Base-by-base conservation (phyloP, 139 green algal species). In the Astrephomene gubernaculifera region DNA sequence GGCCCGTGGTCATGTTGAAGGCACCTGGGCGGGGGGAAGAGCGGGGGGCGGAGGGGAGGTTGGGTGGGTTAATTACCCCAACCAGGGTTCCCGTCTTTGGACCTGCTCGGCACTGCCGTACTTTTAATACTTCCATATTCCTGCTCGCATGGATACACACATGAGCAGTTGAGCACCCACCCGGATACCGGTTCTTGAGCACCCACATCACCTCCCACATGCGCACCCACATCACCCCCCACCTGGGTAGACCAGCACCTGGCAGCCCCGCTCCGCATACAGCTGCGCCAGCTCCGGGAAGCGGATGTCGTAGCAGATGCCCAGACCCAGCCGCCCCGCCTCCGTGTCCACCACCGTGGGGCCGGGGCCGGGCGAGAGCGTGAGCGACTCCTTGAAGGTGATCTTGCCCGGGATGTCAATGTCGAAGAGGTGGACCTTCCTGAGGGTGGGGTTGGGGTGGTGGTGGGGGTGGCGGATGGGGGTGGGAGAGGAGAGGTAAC, bases 361-460 rank as follows among this genome's bases (percentile, higher is more conserved):
- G 0, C 38, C 82, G 36, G 94, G 71, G 9, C 97, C 96, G 5
- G 91, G 85, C 4, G 92, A 96, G 29, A 99, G 90, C 21, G 95
- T 99, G 31, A 97, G 88, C 4, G 92, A 97, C 91, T 99, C 97
- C 84, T 95, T 98, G 93, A 99, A 99, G 0, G 94, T 98, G 74
- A 99, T 98, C 81, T 98, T 97, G 39, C 97, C 97, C 1, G 97
- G 97, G 52, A 99, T 99, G 92, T 99, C 95, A 36, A 99, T 99
- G 91, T 99, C 97, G 91, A 99, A 99, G 12, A 99, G 89, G 81
- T 99, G 97, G 65, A 96, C 88, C 83, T 96, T 96, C 84, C 95
- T 97, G n/a, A n/a, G n/a, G n/a, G n/a, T n/a, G n/a, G n/a, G n/a
- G n/a, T n/a, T n/a, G n/a, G n/a, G n/a, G n/a, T n/a, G n/a, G n/a